phyloP scores from a whole-genome alignment of 2,329 filamentous ascomycete genomes.

The Calonectria fujianensis region DNA sequence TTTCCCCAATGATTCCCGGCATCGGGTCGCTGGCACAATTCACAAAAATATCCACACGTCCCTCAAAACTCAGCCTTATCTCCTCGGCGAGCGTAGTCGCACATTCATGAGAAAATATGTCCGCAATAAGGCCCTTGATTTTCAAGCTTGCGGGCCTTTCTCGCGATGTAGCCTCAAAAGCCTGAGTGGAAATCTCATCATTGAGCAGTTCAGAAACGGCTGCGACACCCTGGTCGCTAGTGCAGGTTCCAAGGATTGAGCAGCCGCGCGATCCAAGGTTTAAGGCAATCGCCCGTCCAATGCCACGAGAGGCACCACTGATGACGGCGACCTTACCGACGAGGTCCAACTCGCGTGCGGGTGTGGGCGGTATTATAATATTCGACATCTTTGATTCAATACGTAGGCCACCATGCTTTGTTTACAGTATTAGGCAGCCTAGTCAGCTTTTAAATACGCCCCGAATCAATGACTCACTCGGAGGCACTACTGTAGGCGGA shows the following conservation, averaged over 20 bases:
- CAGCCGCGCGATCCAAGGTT: constrained; percentile 56
- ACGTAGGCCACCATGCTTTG: not conserved
- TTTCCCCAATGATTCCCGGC: constrained; percentile 55
- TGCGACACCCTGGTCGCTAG: constrained; percentile 44
- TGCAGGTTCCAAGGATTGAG: constrained; percentile 59
- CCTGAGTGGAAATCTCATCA: constrained; percentile 44
- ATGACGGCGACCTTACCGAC: constrained; percentile 46
- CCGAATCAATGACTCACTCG: not conserved
- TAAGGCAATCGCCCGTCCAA: constrained; percentile 55
- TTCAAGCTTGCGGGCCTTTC: constrained; percentile 40
- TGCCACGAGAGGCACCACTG: constrained; percentile 50
- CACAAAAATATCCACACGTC: constrained; percentile 59
- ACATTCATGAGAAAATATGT: constrained; percentile 56
- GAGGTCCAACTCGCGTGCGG: constrained; percentile 43
- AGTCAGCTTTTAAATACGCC: not conserved
- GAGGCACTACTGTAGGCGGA: not conserved
- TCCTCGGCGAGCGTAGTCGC: constrained; percentile 54
- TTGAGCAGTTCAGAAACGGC: constrained; percentile 48
- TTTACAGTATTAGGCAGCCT: not conserved
- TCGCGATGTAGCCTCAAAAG: constrained; percentile 46
- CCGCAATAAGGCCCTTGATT: constrained; percentile 55
- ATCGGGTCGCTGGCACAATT: constrained; percentile 58
- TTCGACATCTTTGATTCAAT: not conserved
- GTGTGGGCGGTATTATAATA: not conserved
- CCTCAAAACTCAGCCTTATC: constrained; percentile 48